A percentile compares a stretch with the other conserved stretches of the same genome.
Evolutionary conservation across 495 filamentous ascomycete genomes (phyloP).

Genomic region (Penicillium herquei): DNA sequence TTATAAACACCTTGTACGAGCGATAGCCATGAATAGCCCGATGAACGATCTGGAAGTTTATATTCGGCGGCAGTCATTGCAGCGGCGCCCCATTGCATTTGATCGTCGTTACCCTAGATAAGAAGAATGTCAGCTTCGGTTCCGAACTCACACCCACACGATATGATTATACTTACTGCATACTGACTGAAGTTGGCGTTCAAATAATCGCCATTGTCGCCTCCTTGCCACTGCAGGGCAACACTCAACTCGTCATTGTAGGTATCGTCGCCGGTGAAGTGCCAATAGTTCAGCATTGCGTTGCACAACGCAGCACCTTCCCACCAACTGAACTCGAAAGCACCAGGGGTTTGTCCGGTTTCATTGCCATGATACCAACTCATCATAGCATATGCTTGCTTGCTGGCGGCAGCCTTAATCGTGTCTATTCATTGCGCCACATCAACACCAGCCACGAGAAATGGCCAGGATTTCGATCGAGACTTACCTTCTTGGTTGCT

Average conservation of each 20-base stretch:
- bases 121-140: background rate
- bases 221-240: conserved; percentile 50
- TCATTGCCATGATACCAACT: conserved; percentile 65
- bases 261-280: conserved; percentile 54
- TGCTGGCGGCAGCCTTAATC: conserved; percentile 59
- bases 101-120: conserved; percentile 54
- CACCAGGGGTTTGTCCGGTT: conserved; percentile 59
- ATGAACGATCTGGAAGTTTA: conserved; percentile 44
- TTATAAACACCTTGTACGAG: conserved; percentile 81
- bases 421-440: conserved; percentile 50
- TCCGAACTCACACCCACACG: background rate
- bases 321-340: conserved; percentile 69
- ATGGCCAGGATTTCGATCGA: background rate
- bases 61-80: conserved; percentile 56
- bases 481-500: background rate
- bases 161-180: conserved; percentile 20
- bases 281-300: conserved; percentile 51
- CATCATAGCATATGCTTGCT: conserved; percentile 64
- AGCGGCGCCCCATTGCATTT: conserved; percentile 57
- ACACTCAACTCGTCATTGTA: conserved; percentile 52
- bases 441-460: background rate
- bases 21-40: conserved; percentile 61
- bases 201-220: conserved; percentile 50
- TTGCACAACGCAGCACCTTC: conserved; percentile 66
- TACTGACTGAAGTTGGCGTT: conserved; percentile 40